Evolutionary conservation across 164 flowering plant species (phyloP), one percentile per base, ranked within the genome.

Genomic region (Protea cynaroides): DNA sequence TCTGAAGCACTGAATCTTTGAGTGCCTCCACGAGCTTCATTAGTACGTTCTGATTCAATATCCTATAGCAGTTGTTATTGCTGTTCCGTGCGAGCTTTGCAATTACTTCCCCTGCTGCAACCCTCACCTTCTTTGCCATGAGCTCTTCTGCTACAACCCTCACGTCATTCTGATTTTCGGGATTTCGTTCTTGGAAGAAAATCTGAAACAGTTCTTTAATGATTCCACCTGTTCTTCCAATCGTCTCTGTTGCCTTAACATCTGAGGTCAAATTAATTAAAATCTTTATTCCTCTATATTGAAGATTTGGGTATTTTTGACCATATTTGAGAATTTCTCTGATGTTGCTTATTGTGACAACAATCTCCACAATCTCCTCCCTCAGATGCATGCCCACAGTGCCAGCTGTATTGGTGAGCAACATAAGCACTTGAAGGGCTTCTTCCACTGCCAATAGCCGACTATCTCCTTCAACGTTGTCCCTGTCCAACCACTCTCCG

Each of bases 331-430:
- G 37, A 51, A 89, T 82, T 11, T 88, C 92, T 65, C 99, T 80
- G 69, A 94, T 86, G 76, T 94, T 85, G 73, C 96, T 84, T 63
- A 94, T 76, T 23, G 99, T 85, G 78, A 91, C 89, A 61, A 91
- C 96, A 36, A 83, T 74, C 73, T 88, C 93, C 0, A 96, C 88
- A 22, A 94, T 84, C 63, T 91, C 90, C 56, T 59, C 77, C 34
- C 99, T 62, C 0, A 94, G 93, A 51, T 69, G 80, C 57, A 82
- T 81, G 11, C 97, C 99, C 7, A 96, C 83, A 40, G 69, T 60
- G 1, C 99, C 97, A 17, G 94, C 71, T 19, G 96, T 79, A 76
- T 88, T 79, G 14, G 81, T 86, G 40, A 94, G 84, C 91, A 85
- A 87, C 78, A 78, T 94, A 69, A 91, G 72, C 46, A 89, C 69